Percentiles rank a stretch among this genome's conserved stretches.
Conservation (phyloP, 768 basidiomycete species). For the Neoboletus subvelutipes region DNA sequence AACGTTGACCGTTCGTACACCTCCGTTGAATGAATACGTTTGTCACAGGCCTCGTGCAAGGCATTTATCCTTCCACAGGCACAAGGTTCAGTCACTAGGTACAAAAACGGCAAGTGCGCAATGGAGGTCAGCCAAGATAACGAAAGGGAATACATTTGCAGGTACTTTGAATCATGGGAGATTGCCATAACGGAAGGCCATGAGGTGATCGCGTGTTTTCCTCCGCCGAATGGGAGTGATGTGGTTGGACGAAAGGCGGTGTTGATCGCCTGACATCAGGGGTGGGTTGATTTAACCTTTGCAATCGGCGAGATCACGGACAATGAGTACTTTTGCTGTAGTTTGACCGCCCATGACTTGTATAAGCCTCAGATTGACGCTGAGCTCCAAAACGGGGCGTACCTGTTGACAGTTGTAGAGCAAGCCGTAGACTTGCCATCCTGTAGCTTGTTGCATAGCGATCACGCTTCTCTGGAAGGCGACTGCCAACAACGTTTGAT, state of each 20-base stretch:
- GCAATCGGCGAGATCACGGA: slow-evolving; percentile 17
- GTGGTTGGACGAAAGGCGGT: slow-evolving; percentile 15
- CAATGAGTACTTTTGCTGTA: slow-evolving; percentile 14
- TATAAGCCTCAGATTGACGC: neutral
- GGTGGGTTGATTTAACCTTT: slow-evolving; percentile 24
- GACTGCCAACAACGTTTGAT: neutral
- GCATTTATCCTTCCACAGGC: neutral
- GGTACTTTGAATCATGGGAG: slow-evolving; percentile 8
- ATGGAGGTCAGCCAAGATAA: slow-evolving; percentile 18
- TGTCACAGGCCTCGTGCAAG: slow-evolving; percentile 2
- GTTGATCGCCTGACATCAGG: slow-evolving; percentile 17
- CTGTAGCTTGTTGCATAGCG: slow-evolving; percentile 13
- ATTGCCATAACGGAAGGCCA: slow-evolving; percentile 17
- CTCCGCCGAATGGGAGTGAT: slow-evolving; percentile 1
- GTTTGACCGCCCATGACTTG: neutral
- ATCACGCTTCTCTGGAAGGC: neutral
- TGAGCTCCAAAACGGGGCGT: neutral
- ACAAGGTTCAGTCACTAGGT: slow-evolving; percentile 10
- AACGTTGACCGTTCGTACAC: neutral
- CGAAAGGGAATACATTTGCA: slow-evolving; percentile 4
- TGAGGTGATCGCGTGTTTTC: slow-evolving; percentile 31
- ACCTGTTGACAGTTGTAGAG: neutral
- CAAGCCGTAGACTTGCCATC: slow-evolving; percentile 15
- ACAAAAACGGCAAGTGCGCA: slow-evolving; percentile 6
- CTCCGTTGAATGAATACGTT: neutral